Evolutionary conservation across 805 yeast species (phyloP), one percentile per base, ranked within the genome.

Genomic region (Saccharomycopsis selenospora): DNA sequence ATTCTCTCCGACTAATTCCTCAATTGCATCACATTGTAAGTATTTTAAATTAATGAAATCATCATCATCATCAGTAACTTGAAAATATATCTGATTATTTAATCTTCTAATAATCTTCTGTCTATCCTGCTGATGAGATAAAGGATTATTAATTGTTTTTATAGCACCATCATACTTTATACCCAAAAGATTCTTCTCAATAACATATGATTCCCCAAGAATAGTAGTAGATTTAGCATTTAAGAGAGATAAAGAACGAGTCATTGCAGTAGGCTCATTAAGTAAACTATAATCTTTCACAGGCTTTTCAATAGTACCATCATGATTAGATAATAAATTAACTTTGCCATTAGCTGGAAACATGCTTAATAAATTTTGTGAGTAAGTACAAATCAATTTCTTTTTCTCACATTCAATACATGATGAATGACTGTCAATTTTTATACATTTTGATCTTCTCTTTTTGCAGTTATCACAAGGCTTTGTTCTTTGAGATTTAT

Each of bases 1-100:
- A 45, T 55, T 52, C 4, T 59, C 57, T 10, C 56, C 55, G 8
- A 62, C 58, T 4, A 57, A 43, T 25, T 60, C 55, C 43, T 59
- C 62, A 45, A 61, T 56, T 40, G 56, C 63, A 53, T 60, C 64
- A 42, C 59, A 59, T 36, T 61, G 65, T 13, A 54, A 36, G 36
- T 55, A 56, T 28, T 60, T 56, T 24, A 61, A 43, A 13, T 56
- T 58, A 30, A 58, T 52, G 28, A 57, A 56, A 27, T 60, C 59
- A 20, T 58, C 61, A 29, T 56, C 55, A 44, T 61, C 64, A 36
- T 59, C 57, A 30, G 54, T 49, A 11, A 60, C 56, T 49, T 57
- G 57, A 50, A 61, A 59, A 36, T 54, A 47, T 6, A 53, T 46
- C 24, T 56, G 54, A 24, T 57, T 56, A 47, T 56, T 58, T 23